Percentiles rank a stretch among this genome's conserved stretches.
These are phyloP conservation scores for Calocera viscosa DNA, from an alignment of 768 basidiomycete species.

Conservation along the genomic window DNA sequence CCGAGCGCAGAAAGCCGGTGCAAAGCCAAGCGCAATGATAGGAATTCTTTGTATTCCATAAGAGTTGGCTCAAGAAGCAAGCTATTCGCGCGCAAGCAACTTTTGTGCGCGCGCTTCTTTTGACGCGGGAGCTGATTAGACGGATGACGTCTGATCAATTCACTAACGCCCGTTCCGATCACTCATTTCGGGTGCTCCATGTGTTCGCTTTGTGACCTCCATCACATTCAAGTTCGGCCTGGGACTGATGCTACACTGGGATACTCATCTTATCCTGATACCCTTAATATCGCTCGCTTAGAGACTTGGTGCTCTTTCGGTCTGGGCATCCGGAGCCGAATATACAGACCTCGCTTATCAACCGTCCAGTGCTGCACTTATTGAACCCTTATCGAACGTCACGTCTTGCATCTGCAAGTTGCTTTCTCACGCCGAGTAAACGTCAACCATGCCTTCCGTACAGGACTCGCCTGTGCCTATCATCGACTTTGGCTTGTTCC, in stretches of 20 bases:
- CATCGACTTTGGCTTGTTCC: conserved; percentile 5
- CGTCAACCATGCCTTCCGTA: neutral
- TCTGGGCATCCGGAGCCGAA: neutral
- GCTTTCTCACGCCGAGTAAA: neutral
- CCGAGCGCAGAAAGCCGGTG: neutral
- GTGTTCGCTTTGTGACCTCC: neutral
- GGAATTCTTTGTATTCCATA: neutral
- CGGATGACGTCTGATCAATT: neutral
- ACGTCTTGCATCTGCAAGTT: neutral
- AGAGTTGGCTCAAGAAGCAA: neutral
- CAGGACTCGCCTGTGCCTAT: conserved; percentile 4
- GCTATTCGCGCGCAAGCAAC: neutral
- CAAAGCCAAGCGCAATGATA: neutral
- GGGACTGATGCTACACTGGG: no score
- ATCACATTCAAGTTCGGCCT: no score
- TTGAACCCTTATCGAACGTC: neutral
- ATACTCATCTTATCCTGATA: no score
- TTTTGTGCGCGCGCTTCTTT: conserved; percentile 3
- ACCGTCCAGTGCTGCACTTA: neutral
- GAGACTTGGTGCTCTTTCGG: no score
- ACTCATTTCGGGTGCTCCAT: neutral
- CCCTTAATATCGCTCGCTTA: no score
- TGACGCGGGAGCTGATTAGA: neutral
- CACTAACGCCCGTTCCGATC: neutral
- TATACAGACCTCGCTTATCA: neutral